phyloP scores from a whole-genome alignment of 2,329 filamentous ascomycete species.

The Thielaviopsis musarum region DNA sequence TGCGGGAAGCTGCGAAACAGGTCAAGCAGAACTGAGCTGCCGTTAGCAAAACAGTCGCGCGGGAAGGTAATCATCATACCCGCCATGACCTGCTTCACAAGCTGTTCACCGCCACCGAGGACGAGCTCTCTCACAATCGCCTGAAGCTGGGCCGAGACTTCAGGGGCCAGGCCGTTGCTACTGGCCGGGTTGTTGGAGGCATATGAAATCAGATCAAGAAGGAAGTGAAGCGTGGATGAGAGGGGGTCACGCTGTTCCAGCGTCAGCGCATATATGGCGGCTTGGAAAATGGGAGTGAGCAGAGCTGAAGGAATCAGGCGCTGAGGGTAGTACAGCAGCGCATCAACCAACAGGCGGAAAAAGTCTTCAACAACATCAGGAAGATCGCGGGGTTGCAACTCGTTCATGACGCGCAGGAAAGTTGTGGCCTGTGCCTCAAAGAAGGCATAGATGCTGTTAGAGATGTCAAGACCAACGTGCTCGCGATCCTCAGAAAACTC shows the following conservation, averaged over 20 bases:
- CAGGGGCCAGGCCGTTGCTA: conserved; percentile 37
- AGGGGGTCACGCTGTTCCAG: conserved; percentile 85
- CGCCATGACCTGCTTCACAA: conserved; percentile 80
- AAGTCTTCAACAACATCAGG: conserved; percentile 88
- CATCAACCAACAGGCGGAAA: conserved; percentile 82
- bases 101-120: conserved; percentile 49
- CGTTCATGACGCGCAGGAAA: conserved; percentile 78
- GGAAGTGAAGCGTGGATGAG: conserved; percentile 79
- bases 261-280: conserved; percentile 69
- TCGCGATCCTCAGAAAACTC: conserved; percentile 90
- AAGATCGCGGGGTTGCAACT: conserved; percentile 56
- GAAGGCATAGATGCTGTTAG: conserved; percentile 79
- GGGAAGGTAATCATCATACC: conserved; percentile 99
- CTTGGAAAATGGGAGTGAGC: conserved; percentile 69
- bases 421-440: conserved; percentile 85
- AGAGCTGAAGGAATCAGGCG: conserved; percentile 66
- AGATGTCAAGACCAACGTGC: conserved; percentile 64
- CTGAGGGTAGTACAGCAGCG: conserved; percentile 80
- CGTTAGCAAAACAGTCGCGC: conserved; percentile 85
- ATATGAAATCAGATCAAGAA: conserved; percentile 81
- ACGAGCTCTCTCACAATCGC: conserved; percentile 58
- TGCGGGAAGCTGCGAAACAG: conserved; percentile 76
- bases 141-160: conserved; percentile 53
- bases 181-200: conserved; percentile 57
- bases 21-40: conserved; percentile 76